Base-by-base conservation (phyloP, 495 filamentous ascomycete species). In the Usnea hakonensis region DNA sequence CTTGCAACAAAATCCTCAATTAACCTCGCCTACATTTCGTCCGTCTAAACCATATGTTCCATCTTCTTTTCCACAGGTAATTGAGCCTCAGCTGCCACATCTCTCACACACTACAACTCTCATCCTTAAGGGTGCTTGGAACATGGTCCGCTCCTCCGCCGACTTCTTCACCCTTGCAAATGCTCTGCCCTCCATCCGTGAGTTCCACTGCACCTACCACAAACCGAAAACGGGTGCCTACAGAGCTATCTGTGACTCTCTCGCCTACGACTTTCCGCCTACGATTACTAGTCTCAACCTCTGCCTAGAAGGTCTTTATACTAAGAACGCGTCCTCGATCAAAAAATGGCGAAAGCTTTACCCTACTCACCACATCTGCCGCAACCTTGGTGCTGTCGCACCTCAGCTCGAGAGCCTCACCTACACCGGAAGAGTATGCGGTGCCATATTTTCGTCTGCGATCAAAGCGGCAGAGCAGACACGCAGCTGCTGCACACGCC, bases 81-180 rank as follows among this genome's bases (percentile, higher is more conserved):
- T 9, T 23, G 36, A 33, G 33, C 33, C 43, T 64, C 72, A 55
- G 61, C 68, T 86, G 10, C 69, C 75, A 2, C 50, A 60, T n/a
- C 70, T 79, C 5, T 76, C 77, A 5, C 69, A 76, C 16, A 77
- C 85, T 32, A 76, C 78, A 57, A 87, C 85, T 0, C 78, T 90
- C 40, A 81, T 89, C 56, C 83, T 86, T 73, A 87, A 86, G 66
- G 86, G 87, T 7, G 82, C 88, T 58, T 90, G 87, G 87, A 90
- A 89, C 65, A 78, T 90, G 36, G 85, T 89, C 68, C 79, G 87
- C 54, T 75, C 82, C n/a, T 70, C 79, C 16, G 76, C 79, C n/a
- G 84, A 89, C 72, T 89, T 86, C 70, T 72, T 77, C 58, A 76
- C 74, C 61, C 78, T 90, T 52, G 72, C 77, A 19, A 73, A 72